Evolutionary conservation across 441 rosid genomes (phyloP).

Genomic region (Erodium texanum): DNA sequence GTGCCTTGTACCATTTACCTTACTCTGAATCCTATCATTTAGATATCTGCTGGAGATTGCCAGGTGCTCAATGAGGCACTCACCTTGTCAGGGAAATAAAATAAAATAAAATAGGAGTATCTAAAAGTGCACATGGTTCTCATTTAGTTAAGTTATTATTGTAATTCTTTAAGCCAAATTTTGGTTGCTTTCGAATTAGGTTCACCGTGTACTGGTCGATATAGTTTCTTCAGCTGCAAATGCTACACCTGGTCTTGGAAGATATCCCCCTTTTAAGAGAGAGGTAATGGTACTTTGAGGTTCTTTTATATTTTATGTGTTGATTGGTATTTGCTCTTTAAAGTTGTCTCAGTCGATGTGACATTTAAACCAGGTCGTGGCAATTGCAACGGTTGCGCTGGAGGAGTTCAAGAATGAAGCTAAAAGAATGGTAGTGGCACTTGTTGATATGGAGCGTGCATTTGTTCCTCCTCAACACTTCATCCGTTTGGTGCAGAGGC

Average conservation of each 20-base stretch:
- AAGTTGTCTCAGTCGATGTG: constrained; percentile 14
- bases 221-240: constrained; percentile 76
- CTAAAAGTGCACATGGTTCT: constrained; percentile 2
- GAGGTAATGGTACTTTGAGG: constrained; percentile 41
- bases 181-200: constrained; percentile 35
- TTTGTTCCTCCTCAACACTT: constrained; percentile 98
- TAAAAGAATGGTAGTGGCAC: constrained; percentile 86
- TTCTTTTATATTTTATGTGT: constrained; percentile 13
- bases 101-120: too few species aligned
- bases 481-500: constrained; percentile 87
- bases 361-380: constrained; percentile 48
- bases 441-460: constrained; percentile 97
- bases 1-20: not conserved
- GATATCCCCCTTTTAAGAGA: constrained; percentile 94
- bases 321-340: constrained; percentile 11
- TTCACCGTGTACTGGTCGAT: constrained; percentile 84
- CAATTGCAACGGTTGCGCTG: constrained; percentile 77
- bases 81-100: too few species aligned
- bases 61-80: too few species aligned
- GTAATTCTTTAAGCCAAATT: constrained; percentile 11
- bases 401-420: constrained; percentile 84
- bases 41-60: not conserved
- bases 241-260: constrained; percentile 92
- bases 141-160: constrained; percentile 3
- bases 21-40: not conserved